Evolutionary conservation across 345 rosid species (phyloP), one percentile per base, ranked within the genome.

Genomic region (Euphorbia pulcherrima): DNA sequence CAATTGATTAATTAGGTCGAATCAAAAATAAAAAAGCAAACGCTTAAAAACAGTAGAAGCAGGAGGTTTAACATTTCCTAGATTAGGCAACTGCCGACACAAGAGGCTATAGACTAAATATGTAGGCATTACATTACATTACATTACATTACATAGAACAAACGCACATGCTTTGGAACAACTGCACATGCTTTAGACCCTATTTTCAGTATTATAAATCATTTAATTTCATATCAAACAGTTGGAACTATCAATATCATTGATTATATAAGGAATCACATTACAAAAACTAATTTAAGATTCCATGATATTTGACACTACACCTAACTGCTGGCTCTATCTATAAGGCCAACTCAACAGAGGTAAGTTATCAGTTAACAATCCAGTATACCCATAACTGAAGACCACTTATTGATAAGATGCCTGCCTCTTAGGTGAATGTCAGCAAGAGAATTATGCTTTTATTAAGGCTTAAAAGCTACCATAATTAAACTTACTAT

Each of bases 151-250:
- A 53, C 58, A 58, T 16, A 51, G 69, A 70, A 46, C 72, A 72
- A 67, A 18, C 56, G 74, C 83, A 76, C 82, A 80, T 76, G 79
- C 58, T 37, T 21, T 68, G 66, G 70, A 60, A 69, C 79, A 67
- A 29, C 20, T 47, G 69, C 82, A 80, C 83, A 67, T 74, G 82
- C 57, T 67, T 47, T 61, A 47, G 27, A 68, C 54, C 2, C 77
- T 24, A 46, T 11, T 52, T 61, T n/a, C 35, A 12, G 41, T 55
- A 24, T 51, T 50, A 20, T 62, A 26, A 2, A 35, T 16, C 50
- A 63, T 8, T 58, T 39, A 67, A 40, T 54, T 12, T 30, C 3
- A n/a, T n/a, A n/a, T 53, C 13, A 44, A 24, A 67, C 59, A 71
- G 55, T 74, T 21, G 54, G 44, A 28, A 52, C 62, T 39, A 48